These are phyloP conservation scores for Xylaria scruposa DNA, from an alignment of 495 filamentous ascomycete species.

Conservation along the genomic window DNA sequence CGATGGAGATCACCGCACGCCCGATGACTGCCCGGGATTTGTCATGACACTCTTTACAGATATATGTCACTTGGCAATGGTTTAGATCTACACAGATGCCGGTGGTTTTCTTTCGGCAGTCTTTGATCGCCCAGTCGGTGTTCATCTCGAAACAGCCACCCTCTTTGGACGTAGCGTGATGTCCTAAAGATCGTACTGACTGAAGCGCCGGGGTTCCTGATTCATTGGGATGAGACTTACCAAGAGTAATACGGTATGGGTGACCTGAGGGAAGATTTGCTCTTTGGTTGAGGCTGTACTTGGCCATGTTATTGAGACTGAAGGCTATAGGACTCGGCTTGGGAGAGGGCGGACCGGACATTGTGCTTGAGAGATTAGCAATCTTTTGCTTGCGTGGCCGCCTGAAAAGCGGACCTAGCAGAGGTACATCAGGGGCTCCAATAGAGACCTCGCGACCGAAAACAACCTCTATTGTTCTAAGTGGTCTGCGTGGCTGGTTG, in stretches of 20 bases:
- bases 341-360: background rate
- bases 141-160: background rate
- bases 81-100: slow-evolving; percentile 21
- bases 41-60: slow-evolving; percentile 22
- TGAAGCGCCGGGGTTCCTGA: background rate
- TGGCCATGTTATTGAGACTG: background rate
- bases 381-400: background rate
- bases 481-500: too few species aligned
- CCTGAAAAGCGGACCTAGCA: background rate
- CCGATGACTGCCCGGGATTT: background rate
- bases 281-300: background rate
- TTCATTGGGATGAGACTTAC: background rate
- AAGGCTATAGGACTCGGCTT: background rate
- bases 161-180: background rate
- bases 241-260: background rate
- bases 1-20: background rate
- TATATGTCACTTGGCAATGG: background rate
- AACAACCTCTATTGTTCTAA: too few species aligned
- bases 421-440: background rate
- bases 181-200: background rate
- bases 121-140: background rate
- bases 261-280: background rate
- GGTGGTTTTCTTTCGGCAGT: background rate
- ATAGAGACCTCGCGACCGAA: background rate
- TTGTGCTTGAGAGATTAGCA: background rate